Evolutionary conservation across 257 asterid species (phyloP), one percentile per base, ranked within the genome.

Genomic region (Paulownia fortunei): DNA sequence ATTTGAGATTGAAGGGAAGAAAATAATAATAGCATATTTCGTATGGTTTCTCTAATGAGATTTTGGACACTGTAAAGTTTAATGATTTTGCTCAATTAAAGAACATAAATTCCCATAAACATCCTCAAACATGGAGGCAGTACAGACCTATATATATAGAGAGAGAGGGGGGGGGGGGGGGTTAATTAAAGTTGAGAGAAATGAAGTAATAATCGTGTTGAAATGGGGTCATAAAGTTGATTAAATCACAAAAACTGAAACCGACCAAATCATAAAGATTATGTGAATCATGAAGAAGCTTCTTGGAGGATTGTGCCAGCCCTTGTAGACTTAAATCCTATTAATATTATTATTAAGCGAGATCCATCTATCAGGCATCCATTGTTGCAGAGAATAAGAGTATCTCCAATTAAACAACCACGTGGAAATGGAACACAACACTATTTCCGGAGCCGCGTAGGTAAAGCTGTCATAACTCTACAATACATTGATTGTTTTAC

Each of bases 291-390:
- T 37, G 49, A 13, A 42, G 76, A 68, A 56, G 76, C 51, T 68
- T 77, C 63, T 41, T 47, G 73, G 73, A 26, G n/a, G 73, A 74
- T 74, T 59, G 77, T 67, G 73, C 72, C 76, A 80, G n/a, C n/a
- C n/a, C n/a, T n/a, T n/a, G n/a, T n/a, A n/a, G n/a, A n/a, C n/a
- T n/a, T n/a, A n/a, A n/a, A n/a, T n/a, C n/a, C n/a, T n/a, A n/a
- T n/a, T n/a, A n/a, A n/a, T n/a, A n/a, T n/a, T n/a, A n/a, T n/a
- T n/a, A n/a, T n/a, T 19, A 56, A 56, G 16, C 63, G 63, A 56
- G 32, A 56, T 56, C 24, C 63, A 56, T 56, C 36, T n/a, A n/a
- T n/a, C n/a, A n/a, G n/a, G n/a, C n/a, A n/a, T n/a, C 63, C 0
- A 7, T 21, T 23, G 34, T 10, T 56, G 36, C 63, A 56, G 34